Base-by-base conservation (phyloP, 345 rosid genomes). In the Geranium brycei region DNA sequence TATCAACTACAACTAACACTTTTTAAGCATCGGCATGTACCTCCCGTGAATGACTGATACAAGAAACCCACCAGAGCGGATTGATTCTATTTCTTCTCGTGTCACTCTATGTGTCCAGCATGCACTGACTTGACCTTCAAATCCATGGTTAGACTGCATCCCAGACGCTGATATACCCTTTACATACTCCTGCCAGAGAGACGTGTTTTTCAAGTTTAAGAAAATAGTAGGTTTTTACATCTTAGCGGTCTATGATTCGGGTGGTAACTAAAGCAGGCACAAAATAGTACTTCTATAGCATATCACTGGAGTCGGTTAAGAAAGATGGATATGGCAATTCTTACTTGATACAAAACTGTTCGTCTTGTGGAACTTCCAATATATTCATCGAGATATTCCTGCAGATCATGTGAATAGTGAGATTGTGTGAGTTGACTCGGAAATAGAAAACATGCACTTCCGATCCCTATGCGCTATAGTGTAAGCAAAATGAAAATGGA, bases 31-130 rank as follows among this genome's bases (percentile, higher is more conserved):
- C 53, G 3, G 30, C 31, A 7, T 66, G 31, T 80, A 93, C 99
- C 99, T 90, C 77, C 99, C 99, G 73, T 93, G 99, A 75, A 93
- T 84, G 73, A 87, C 82, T 0, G 96, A 88, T 62, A 93, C 96
- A 67, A 85, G 99, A 78, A 90, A 91, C 69, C 86, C 95, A 65
- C 73, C 76, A 0, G 92, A 79, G 1, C 89, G 83, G 58, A 88
- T 88, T 8, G 7, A n/a, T 69, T 88, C 91, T 17, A 87, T 77
- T 55, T 91, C 97, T 63, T 63, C 58, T 66, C 31, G 73, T 63
- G 88, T 79, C 80, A 93, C 60, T 78, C 77, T 84, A 78, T 93
- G 99, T 53, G 71, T 80, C 99, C 99, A 93, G 76, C 99, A 93
- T 16, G 99, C 97, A 77, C 85, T 86, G 65, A 91, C 30, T 77